These are phyloP conservation scores for Alternaria metachromatica DNA, from an alignment of 2,329 filamentous ascomycete species.

Conservation along the genomic window DNA sequence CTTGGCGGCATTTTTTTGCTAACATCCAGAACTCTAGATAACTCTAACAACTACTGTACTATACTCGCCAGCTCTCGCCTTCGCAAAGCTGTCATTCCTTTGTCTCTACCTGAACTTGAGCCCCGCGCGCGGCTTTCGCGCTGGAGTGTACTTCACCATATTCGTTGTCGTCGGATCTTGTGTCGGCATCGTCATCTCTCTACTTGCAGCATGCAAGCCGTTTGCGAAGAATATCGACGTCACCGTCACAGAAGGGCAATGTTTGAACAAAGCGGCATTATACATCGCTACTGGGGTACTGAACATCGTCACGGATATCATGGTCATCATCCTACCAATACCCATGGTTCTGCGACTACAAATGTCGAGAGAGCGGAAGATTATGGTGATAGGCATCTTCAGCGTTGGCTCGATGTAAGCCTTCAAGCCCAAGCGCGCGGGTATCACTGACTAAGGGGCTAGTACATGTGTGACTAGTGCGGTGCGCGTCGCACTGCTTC, in stretches of 20 bases:
- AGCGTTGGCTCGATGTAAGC: neutral
- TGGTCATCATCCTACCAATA: constrained; percentile 17
- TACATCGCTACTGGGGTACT: constrained; percentile 26
- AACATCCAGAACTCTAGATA: neutral
- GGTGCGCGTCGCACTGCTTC: constrained; percentile 15
- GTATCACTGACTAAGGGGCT: neutral
- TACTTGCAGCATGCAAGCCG: constrained; percentile 23
- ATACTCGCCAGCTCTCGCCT: neutral
- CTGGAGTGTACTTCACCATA: constrained; percentile 17
- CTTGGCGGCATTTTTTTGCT: neutral
- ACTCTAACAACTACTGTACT: constrained; percentile 7
- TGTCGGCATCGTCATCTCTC: constrained; percentile 21
- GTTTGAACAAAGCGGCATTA: constrained; percentile 22
- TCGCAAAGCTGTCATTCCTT: neutral
- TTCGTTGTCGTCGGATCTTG: constrained; percentile 25
- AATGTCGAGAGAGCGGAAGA: constrained; percentile 19
- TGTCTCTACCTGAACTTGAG: neutral
- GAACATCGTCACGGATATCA: constrained; percentile 27
- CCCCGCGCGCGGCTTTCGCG: constrained; percentile 8
- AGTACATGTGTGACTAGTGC: constrained; percentile 23
- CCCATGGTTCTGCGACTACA: constrained; percentile 21
- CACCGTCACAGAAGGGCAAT: constrained; percentile 18
- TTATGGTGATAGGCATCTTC: constrained; percentile 21
- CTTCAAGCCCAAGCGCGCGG: neutral
- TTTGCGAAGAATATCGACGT: constrained; percentile 25